These are phyloP conservation scores for Neckera pumila DNA, from an alignment of 225 moss, liverwort and hornwort genomes.

Conservation along the genomic window DNA sequence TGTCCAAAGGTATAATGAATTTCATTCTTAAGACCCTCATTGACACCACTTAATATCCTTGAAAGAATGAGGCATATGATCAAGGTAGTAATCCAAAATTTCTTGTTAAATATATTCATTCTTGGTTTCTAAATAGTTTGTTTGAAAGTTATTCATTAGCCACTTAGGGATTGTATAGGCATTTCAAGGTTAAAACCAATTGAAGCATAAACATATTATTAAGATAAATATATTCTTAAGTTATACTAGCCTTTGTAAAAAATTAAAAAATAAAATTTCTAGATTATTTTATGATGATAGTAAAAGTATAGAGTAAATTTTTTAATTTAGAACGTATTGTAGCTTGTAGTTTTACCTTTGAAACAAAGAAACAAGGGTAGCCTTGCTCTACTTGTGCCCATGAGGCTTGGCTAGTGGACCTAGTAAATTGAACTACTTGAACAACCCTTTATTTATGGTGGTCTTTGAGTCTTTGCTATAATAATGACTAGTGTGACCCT, in stretches of 20 bases:
- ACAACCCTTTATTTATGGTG: neutral
- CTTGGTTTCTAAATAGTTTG: neutral
- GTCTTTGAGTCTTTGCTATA: neutral
- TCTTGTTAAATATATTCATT: accelerated
- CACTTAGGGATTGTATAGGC: accelerated
- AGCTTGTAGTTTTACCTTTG: neutral
- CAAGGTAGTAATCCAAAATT: neutral
- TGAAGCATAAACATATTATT: neutral
- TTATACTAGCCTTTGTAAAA: neutral
- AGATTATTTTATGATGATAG: neutral
- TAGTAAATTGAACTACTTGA: neutral
- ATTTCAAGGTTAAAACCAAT: neutral
- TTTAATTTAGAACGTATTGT: too few relatives aligned
- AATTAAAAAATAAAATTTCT: accelerated
- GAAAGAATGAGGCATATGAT: neutral
- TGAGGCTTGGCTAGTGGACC: accelerated
- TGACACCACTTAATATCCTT: neutral
- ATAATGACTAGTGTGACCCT: too few relatives aligned
- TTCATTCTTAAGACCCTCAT: neutral
- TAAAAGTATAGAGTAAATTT: neutral
- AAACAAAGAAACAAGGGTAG: neutral
- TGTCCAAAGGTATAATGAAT: neutral
- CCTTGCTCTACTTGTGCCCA: accelerated
- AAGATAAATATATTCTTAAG: neutral
- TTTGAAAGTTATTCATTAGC: neutral